These are phyloP conservation scores for Drosera capensis DNA, from an alignment of 148 eudicot genomes.

Conservation along the genomic window DNA sequence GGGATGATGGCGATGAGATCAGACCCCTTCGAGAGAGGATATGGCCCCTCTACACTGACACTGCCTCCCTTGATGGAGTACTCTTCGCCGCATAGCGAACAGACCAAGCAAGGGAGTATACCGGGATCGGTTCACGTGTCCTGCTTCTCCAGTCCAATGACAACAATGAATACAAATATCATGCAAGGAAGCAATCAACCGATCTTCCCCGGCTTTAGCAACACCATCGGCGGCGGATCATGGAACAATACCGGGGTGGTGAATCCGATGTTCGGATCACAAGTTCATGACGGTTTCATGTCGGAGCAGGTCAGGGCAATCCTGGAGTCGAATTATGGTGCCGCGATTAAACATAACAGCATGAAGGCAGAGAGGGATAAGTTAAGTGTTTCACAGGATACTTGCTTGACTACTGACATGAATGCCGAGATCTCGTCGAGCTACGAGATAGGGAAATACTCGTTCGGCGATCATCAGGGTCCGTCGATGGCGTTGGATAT, in stretches of 20 bases:
- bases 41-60: neutral
- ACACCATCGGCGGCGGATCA: no score
- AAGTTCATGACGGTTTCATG: slow-evolving; percentile 11
- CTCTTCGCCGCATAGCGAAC: slow-evolving; percentile 9
- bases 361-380: slow-evolving; percentile 16
- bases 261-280: slow-evolving; percentile 3
- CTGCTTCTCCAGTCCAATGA: slow-evolving; percentile 50
- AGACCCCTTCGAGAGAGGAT: slow-evolving; percentile 1
- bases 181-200: slow-evolving; percentile 8
- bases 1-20: slow-evolving; percentile 1
- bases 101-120: slow-evolving; percentile 1
- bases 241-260: no score
- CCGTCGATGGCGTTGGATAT: slow-evolving; percentile 11
- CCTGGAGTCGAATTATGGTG: slow-evolving; percentile 13
- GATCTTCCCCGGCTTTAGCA: slow-evolving; percentile 1
- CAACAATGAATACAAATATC: neutral
- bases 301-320: slow-evolving; percentile 26
- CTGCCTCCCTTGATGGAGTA: slow-evolving; percentile 32
- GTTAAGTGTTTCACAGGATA: slow-evolving; percentile 24
- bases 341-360: slow-evolving; percentile 3
- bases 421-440: slow-evolving; percentile 29
- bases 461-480: slow-evolving; percentile 21
- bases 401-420: slow-evolving; percentile 19
- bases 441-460: slow-evolving; percentile 20
- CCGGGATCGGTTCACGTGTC: slow-evolving; percentile 26